Percentiles rank a stretch among this genome's conserved stretches.
Conservation (phyloP, 176 grass and related monocot species). For the Tillandsia leiboldiana region DNA sequence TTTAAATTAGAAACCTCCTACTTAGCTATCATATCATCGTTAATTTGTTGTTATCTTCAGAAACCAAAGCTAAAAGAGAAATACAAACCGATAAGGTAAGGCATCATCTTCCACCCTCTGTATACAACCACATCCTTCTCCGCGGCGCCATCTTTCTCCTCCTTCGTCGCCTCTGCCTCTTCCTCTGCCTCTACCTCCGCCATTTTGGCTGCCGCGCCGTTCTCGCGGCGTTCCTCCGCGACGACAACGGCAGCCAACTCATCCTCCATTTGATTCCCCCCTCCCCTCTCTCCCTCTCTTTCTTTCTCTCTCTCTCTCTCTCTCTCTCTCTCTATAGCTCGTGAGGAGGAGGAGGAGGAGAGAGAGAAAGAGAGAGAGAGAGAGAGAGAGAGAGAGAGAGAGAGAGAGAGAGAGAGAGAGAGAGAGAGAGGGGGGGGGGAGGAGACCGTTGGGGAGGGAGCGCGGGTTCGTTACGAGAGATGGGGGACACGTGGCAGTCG, state of each 20-base stretch:
- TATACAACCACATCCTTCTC: conserved; percentile 24
- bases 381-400: no score
- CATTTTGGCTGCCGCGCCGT: neutral
- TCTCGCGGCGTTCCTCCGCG: conserved; percentile 1
- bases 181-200: neutral
- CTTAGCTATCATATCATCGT: no score
- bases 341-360: no score
- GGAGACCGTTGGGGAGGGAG: no score
- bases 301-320: neutral
- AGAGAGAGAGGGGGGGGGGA: no score
- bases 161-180: neutral
- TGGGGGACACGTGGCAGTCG: no score
- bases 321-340: neutral
- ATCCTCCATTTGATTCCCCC: neutral
- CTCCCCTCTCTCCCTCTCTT: neutral
- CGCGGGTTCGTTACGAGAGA: no score
- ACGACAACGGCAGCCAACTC: conserved; percentile 8
- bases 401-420: no score
- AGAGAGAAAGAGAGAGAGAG: no score
- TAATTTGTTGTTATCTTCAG: neutral
- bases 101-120: conserved; percentile 60
- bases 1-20: neutral
- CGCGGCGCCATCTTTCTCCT: neutral
- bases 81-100: conserved; percentile 45
- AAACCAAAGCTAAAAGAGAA: neutral